A percentile compares a stretch with the other conserved stretches of the same genome.
Evolutionary conservation across 345 rosid genomes (phyloP).

Genomic region (Melaleuca alternifolia): DNA sequence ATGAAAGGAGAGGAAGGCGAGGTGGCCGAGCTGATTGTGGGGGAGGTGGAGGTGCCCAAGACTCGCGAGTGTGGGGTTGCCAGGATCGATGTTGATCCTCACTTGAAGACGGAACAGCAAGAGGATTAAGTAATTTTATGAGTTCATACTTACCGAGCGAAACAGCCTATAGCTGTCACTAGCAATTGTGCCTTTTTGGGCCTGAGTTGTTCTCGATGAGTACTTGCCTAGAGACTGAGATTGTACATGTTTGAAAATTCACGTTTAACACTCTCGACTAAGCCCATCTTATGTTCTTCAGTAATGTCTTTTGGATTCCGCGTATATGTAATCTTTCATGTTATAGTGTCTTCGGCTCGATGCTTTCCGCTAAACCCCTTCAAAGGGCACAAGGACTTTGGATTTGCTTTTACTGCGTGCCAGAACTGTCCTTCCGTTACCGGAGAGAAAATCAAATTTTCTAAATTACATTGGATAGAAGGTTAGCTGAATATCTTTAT

Average conservation of each 20-base stretch:
- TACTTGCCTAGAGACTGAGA: background rate
- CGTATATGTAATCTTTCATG: background rate
- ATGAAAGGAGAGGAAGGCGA: constrained; percentile 10
- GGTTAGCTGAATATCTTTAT: too few relatives aligned
- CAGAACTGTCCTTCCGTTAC: too few relatives aligned
- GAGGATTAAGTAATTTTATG: background rate
- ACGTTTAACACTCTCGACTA: background rate
- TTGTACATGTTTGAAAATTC: background rate
- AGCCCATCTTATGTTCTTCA: background rate
- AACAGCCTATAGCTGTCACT: too few relatives aligned
- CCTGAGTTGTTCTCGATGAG: too few relatives aligned
- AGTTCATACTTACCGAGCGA: background rate
- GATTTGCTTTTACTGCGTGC: background rate
- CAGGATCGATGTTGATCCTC: constrained; percentile 57
- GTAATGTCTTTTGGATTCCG: background rate
- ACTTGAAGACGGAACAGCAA: background rate
- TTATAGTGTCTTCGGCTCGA: background rate
- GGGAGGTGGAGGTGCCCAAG: constrained; percentile 68
- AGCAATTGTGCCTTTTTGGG: too few relatives aligned
- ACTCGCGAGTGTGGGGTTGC: constrained; percentile 47
- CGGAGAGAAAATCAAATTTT: too few relatives aligned
- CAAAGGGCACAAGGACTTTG: background rate
- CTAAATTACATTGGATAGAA: too few relatives aligned
- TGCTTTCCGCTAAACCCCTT: background rate
- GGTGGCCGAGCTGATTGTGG: constrained; percentile 25